Evolutionary conservation across 192 early-diverging fungal species (phyloP), one percentile per base, ranked within the genome.

Genomic region (Coemansia biformis): DNA sequence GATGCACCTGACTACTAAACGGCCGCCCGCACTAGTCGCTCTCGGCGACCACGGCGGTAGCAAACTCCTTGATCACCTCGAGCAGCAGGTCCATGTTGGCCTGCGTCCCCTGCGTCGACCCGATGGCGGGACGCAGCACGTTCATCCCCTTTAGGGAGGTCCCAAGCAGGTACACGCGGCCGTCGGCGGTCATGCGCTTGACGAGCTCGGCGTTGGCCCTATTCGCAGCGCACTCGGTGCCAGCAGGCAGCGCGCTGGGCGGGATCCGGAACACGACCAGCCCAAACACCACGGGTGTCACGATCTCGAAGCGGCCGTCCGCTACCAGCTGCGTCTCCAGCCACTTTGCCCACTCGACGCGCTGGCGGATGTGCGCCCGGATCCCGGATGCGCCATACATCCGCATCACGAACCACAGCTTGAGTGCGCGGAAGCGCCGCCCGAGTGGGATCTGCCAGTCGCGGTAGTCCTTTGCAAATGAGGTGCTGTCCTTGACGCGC

Each of bases 391-490:
- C 58, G 3, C 82, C 82, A 44, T 79, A 81, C 43, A 60, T 63
- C 36, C 82, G 75, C 63, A 84, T 54, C 9, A 81, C 77, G 66
- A 80, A 82, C 82, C 80, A 84, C 14, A 79, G 59, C 56, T 84
- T 83, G n/a, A 83, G 65, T 8, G 81, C 48, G 6, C 82, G 77
- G 61, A 83, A 83, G 13, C 82, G 59, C 15, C 78, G 65, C 0
- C 82, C 80, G 1, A 83, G 63, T 0, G 77, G 74, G 11, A 80
- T 48, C 54, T 81, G 76, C 79, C 81, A 83, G 53, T 81, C 65
- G 16, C 69, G 48, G 49, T 77, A 80, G 39, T 81, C 77, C 35
- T 51, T 73, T 44, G 75, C 75, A 51, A 78, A 46, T 4, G 68
- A 48, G 0, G 52, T 55, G 17, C 51, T 44, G 12, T 40, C 59